These are phyloP conservation scores for Leccinum incarnatum DNA, from an alignment of 768 basidiomycete species.

Conservation along the genomic window DNA sequence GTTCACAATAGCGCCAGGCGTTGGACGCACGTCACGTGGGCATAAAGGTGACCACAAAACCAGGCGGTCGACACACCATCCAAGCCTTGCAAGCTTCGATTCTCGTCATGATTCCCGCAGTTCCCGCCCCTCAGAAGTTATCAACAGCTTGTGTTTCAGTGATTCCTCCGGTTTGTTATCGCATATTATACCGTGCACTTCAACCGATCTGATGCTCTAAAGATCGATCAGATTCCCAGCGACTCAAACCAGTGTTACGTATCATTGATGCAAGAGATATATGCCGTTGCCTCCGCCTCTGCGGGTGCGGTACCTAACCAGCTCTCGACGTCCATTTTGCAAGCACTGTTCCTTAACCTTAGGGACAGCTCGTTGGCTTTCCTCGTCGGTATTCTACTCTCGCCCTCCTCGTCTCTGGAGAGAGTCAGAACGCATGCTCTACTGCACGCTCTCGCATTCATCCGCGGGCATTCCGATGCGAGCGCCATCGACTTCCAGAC, in stretches of 20 bases:
- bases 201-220: slow-evolving; percentile 12
- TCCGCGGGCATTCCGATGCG: slow-evolving; percentile 64
- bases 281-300: slow-evolving; percentile 61
- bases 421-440: slow-evolving; percentile 56
- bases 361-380: slow-evolving; percentile 74
- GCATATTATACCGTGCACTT: not conserved
- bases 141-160: slow-evolving; percentile 48
- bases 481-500: slow-evolving; percentile 76
- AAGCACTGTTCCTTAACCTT: slow-evolving; percentile 62
- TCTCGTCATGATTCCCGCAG: slow-evolving; percentile 47
- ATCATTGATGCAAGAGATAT: slow-evolving; percentile 60
- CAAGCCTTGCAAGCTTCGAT: slow-evolving; percentile 58
- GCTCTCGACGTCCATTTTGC: slow-evolving; percentile 58
- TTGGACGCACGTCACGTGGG: slow-evolving; percentile 44
- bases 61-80: slow-evolving; percentile 54
- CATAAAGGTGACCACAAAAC: slow-evolving; percentile 54
- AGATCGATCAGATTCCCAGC: slow-evolving; percentile 7
- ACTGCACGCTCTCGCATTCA: slow-evolving; percentile 73
- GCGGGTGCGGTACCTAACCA: slow-evolving; percentile 37
- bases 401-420: slow-evolving; percentile 26
- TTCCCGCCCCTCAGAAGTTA: slow-evolving; percentile 42
- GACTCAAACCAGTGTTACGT: slow-evolving; percentile 45
- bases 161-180: slow-evolving; percentile 32
- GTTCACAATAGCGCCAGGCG: slow-evolving; percentile 35
- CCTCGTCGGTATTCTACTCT: slow-evolving; percentile 71